phyloP scores from a whole-genome alignment of 352 stramenopile species.

The Pythium aquatile region DNA sequence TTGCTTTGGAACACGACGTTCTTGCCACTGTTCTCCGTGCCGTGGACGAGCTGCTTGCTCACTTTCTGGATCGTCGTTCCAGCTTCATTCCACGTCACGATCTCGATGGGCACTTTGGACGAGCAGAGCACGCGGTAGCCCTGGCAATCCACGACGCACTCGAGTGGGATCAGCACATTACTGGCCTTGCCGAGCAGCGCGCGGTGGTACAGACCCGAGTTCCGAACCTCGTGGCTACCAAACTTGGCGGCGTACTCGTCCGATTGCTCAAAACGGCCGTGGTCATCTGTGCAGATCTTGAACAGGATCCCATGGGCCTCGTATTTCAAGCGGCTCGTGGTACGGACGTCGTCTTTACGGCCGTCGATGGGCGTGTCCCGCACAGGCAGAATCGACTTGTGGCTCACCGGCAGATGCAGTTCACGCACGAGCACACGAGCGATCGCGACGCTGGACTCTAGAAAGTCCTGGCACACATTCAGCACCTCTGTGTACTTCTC shows the following conservation, averaged over 20 bases:
- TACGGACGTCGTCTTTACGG: slow-evolving; percentile 61
- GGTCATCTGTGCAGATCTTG: slow-evolving; percentile 88
- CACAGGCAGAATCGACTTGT: slow-evolving; percentile 78
- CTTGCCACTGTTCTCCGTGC: slow-evolving; percentile 79
- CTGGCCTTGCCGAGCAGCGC: slow-evolving; percentile 29
- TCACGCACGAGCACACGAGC: slow-evolving; percentile 84
- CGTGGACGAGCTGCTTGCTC: slow-evolving; percentile 81
- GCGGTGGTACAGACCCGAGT: slow-evolving; percentile 77
- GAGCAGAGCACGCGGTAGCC: slow-evolving; percentile 85
- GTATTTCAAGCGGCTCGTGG: slow-evolving; percentile 60
- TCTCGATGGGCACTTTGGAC: slow-evolving; percentile 83
- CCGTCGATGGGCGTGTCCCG: slow-evolving; percentile 60
- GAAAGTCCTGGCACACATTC: slow-evolving; percentile 88
- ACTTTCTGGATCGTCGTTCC: slow-evolving; percentile 55
- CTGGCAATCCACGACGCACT: slow-evolving; percentile 86
- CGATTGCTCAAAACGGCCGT: slow-evolving; percentile 88
- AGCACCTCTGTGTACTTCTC: slow-evolving; percentile 85
- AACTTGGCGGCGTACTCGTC: slow-evolving; percentile 89
- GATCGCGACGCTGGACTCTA: slow-evolving; percentile 66
- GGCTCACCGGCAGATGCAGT: slow-evolving; percentile 57
- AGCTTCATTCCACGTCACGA: slow-evolving; percentile 62
- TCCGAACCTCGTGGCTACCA: slow-evolving; percentile 73
- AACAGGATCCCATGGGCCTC: slow-evolving; percentile 89
- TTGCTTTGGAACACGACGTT: slow-evolving; percentile 82
- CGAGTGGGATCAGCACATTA: slow-evolving; percentile 68